These are phyloP conservation scores for Thielaviopsis populi DNA, from an alignment of 2,329 filamentous ascomycete species.

Conservation along the genomic window DNA sequence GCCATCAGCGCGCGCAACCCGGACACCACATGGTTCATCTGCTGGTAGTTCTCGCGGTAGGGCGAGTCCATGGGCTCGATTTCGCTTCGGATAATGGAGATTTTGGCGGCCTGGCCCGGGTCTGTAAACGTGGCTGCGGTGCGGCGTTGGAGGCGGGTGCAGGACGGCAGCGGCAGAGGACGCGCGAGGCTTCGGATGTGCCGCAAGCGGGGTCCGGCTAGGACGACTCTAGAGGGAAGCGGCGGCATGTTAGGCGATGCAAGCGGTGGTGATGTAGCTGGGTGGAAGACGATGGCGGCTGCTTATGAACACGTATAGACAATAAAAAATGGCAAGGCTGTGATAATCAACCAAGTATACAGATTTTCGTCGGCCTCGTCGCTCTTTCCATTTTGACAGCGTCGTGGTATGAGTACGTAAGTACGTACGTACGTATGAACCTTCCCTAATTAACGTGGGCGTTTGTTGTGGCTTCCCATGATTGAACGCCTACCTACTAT, in stretches of 20 bases:
- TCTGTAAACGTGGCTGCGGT: slow-evolving; percentile 62
- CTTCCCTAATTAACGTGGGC: not conserved
- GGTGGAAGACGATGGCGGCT: not conserved
- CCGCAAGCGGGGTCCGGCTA: not conserved
- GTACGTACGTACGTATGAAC: not conserved
- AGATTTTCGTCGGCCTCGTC: not conserved
- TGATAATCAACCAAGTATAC: slow-evolving; percentile 12
- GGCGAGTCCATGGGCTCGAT: slow-evolving; percentile 65
- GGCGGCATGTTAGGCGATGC: not conserved
- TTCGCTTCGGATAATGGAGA: slow-evolving; percentile 62
- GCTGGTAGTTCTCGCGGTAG: slow-evolving; percentile 64
- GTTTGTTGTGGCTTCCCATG: not conserved
- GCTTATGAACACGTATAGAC: not conserved
- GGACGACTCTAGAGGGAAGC: not conserved
- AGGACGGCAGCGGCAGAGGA: slow-evolving; percentile 23
- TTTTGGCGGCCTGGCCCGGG: slow-evolving; percentile 64
- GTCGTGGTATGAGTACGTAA: not conserved
- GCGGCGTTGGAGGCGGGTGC: slow-evolving; percentile 23
- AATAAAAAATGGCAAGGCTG: not conserved
- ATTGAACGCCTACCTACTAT: not conserved
- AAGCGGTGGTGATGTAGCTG: not conserved
- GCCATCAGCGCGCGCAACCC: slow-evolving; percentile 55
- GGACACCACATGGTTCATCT: slow-evolving; percentile 60
- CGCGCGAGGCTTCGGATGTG: slow-evolving; percentile 18
- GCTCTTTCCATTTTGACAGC: not conserved